A percentile compares a stretch with the other conserved stretches of the same genome.
phyloP scores from a whole-genome alignment of 2,329 filamentous ascomycete genomes.

The Calcarisporium arbuscula region DNA sequence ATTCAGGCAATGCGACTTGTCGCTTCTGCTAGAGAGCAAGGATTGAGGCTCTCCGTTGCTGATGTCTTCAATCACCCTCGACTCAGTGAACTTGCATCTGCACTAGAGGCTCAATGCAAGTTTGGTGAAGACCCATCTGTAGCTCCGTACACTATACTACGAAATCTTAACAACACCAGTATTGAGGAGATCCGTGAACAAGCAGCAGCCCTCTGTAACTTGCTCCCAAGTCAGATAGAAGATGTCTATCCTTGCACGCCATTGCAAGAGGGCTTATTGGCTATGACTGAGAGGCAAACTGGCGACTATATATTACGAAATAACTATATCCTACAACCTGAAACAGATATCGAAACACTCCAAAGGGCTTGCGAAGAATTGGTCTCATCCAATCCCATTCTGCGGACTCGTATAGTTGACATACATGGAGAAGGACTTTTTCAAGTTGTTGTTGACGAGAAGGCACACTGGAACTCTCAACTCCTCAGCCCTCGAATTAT shows the following conservation, averaged over 20 bases:
- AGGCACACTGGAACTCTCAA: background rate
- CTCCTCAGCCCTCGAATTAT: too few species aligned
- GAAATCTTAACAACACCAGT: too few species aligned
- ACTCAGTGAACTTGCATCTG: constrained; percentile 2
- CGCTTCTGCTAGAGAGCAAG: background rate
- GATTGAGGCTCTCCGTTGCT: background rate
- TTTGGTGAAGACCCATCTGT: background rate
- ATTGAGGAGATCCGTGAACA: background rate
- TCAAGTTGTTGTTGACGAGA: background rate
- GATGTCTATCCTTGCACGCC: background rate
- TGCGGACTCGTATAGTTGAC: background rate
- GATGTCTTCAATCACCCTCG: constrained; percentile 3
- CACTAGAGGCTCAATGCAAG: background rate
- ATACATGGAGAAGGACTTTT: background rate
- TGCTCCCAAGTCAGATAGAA: too few species aligned
- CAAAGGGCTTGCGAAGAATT: background rate
- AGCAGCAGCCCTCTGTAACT: too few species aligned
- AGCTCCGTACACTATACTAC: background rate
- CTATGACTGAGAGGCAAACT: background rate
- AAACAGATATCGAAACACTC: background rate
- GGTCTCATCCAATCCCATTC: background rate
- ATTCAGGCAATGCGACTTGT: constrained; percentile 4
- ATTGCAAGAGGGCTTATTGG: background rate
- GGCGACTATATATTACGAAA: background rate
- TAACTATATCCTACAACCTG: background rate